Evolutionary conservation across 2,329 filamentous ascomycete species (phyloP), one percentile per base, ranked within the genome.

Genomic region (Catunica adiposa): DNA sequence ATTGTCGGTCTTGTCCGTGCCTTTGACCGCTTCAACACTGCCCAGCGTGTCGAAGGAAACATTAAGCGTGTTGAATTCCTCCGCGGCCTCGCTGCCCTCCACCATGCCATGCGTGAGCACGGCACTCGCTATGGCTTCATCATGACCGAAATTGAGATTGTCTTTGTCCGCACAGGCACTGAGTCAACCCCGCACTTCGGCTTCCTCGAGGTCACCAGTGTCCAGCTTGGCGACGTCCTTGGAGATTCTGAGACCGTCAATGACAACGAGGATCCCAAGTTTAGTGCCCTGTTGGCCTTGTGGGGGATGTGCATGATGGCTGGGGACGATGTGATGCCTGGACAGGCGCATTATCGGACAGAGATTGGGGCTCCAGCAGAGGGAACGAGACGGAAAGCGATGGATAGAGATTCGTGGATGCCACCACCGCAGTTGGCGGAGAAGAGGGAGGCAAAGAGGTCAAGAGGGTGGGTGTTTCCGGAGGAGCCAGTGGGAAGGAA

Each of bases 61-160:
- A 79, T 88, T 67, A 85, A 89, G 69, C 84, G 86, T 58, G 86
- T 95, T 57, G 82, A 90, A 69, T 96, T 96, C 71, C 82, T 96
- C 20, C 83, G 85, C 53, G 87, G 87, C 1, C 79, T 97, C 3
- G 77, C 89, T 0, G 87, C 94, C 63, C 73, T 96, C 47, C 90
- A 97, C 69, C 80, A 86, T 65, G 82, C 83, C 64, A 95, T 96
- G 88, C 88, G 90, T 67, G 88, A 94, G 70, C 86, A 95, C 70
- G 82, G 83, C 61, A 94, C 87, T 66, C 83, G 90, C 58, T 97
- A 96, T 68, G 90, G 90, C 55, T 97, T 95, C 73, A 90, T 97
- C 68, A 81, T 96, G 65, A 96, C 88, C 1, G 90, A 96, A 70
- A 95, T 95, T 63, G 90, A 97, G 70, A 81, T 96, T 7, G 83